Percentiles rank a stretch among this genome's conserved stretches.
Evolutionary conservation across 345 rosid species (phyloP).

Genomic region (Pugionium cornutum): DNA sequence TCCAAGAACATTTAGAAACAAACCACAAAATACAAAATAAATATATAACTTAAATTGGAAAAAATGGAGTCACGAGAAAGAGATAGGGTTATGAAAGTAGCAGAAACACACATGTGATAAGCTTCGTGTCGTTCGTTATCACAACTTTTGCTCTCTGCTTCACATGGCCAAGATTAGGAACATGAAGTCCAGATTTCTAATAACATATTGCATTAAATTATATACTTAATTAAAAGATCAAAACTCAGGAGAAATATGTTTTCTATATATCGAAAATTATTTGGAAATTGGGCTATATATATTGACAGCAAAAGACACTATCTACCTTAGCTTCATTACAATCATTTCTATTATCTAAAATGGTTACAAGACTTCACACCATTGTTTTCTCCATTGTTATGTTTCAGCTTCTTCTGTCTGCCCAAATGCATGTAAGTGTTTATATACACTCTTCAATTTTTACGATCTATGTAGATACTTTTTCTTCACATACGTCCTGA

Average conservation of each 20-base stretch:
- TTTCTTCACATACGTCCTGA: not conserved
- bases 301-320: slow-evolving; percentile 9
- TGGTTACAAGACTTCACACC: slow-evolving; percentile 23
- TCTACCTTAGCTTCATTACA: slow-evolving; percentile 19
- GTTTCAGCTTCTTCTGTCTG: slow-evolving; percentile 23
- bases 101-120: slow-evolving; percentile 34
- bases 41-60: slow-evolving; percentile 7
- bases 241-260: slow-evolving; percentile 24
- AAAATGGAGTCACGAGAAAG: slow-evolving; percentile 29
- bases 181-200: slow-evolving; percentile 33
- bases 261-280: not conserved
- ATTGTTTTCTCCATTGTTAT: slow-evolving; percentile 33
- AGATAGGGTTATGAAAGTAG: slow-evolving; percentile 25
- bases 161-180: slow-evolving; percentile 40
- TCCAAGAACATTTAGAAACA: slow-evolving; percentile 15
- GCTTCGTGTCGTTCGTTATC: slow-evolving; percentile 26
- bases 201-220: not conserved
- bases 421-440: slow-evolving; percentile 37
- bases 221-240: not conserved
- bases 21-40: slow-evolving; percentile 5
- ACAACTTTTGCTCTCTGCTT: slow-evolving; percentile 23
- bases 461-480: not conserved
- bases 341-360: slow-evolving; percentile 13
- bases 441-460: not conserved
- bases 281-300: slow-evolving; percentile 18